Evolutionary conservation across 2,329 filamentous ascomycete species (phyloP).

Genomic region (Westerdykella ornata): DNA sequence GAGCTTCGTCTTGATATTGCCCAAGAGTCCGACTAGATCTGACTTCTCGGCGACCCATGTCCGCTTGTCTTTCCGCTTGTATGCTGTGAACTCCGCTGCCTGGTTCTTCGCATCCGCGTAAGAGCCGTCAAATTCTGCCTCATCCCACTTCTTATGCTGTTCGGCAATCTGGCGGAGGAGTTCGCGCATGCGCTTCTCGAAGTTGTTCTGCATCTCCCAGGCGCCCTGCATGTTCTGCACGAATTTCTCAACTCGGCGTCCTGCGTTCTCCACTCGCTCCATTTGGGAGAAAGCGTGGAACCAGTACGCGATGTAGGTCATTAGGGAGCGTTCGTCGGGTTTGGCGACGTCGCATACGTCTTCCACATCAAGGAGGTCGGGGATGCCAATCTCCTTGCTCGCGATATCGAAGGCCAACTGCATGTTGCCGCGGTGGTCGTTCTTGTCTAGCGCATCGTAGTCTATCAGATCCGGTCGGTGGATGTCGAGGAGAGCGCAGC

Average conservation of each 20-base stretch:
- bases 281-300: conserved; percentile 99
- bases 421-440: conserved; percentile 94
- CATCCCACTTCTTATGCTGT: conserved; percentile 70
- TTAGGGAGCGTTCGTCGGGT: conserved; percentile 91
- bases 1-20: conserved; percentile 98
- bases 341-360: conserved; percentile 96
- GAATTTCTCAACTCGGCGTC: conserved; percentile 94
- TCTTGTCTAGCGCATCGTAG: conserved; percentile 90
- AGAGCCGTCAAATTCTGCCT: conserved; percentile 78
- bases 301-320: conserved; percentile 99
- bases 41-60: conserved; percentile 98
- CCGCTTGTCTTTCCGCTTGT: conserved; percentile 85
- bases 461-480: conserved; percentile 96
- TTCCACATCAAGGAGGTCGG: conserved; percentile 90
- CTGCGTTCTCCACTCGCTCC: conserved; percentile 97
- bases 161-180: conserved; percentile 67
- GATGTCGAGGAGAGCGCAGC: conserved; percentile 88
- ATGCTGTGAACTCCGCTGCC: conserved; percentile 70
- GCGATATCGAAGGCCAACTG: conserved; percentile 96
- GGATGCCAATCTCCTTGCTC: conserved; percentile 92
- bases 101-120: conserved; percentile 90
- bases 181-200: conserved; percentile 82
- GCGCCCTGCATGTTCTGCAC: conserved; percentile 98
- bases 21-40: conserved; percentile 82
- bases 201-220: conserved; percentile 98